Base-by-base conservation (phyloP, 2,329 filamentous ascomycete genomes). In the Hypoxylon sp. region DNA sequence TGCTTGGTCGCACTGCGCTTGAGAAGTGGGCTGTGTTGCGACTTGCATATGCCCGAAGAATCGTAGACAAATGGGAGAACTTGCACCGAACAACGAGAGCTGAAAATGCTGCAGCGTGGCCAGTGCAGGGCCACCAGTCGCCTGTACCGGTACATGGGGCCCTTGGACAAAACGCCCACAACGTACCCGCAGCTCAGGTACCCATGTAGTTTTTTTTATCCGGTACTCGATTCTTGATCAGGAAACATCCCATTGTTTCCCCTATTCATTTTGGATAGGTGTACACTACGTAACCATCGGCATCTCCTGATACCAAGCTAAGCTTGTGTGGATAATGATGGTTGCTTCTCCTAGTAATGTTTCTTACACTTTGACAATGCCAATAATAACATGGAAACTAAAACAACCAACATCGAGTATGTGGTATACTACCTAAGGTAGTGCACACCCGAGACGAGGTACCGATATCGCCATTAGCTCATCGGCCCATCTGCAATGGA, bases 81-180 rank as follows among this genome's bases (percentile, higher is more conserved):
- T 67, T 61, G 65, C 61, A 70, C 65, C 60, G 69, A 73, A 73
- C 67, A 53, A 73, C 65, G 63, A 51, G 61, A 75, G 74, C 75
- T 76, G 76, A 77, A 77, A 77, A 75, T 71, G 72, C 67, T 76
- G 75, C 74, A 77, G 67, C 70, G 55, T 74, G 71, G 73, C 71
- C 72, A 69, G 72, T 74, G 74, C 75, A 70, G 73, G 67, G 69
- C 71, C 72, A 74, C 73, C 45, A 55, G 32, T 57, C 28, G 41
- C 43, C 36, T 30, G 62, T 65, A 65, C 56, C 50, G 56, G 62
- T 65, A 65, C 62, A 45, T 60, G 43, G 38, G 30, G 32, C 36
- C 52, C 36, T n/a, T 48, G 11, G 25, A 25, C 38, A 38, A 41
- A 57, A 49, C 48, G 45, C 38, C 52, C 46, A 63, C 52, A 9